Conservation (phyloP, 768 basidiomycete species). For the Termitomyces titanicus region DNA sequence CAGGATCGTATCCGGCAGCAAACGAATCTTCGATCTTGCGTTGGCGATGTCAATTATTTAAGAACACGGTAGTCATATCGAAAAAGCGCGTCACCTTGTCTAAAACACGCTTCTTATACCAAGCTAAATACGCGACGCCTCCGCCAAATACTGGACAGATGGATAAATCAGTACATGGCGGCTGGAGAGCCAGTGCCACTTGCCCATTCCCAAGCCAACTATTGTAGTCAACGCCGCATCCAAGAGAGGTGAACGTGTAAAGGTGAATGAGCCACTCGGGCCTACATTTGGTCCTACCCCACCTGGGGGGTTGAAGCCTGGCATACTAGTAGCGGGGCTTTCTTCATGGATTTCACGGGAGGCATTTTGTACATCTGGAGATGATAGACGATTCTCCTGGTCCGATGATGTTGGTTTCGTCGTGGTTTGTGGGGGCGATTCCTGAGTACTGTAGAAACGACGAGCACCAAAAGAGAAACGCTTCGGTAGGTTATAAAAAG, state of each 20-base stretch:
- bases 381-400: conserved; percentile 5
- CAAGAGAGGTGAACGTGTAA: conserved; percentile 40
- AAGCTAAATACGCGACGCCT: conserved; percentile 67
- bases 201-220: conserved; percentile 59
- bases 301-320: conserved; percentile 40
- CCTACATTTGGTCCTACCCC: conserved; percentile 30
- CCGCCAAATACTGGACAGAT: conserved; percentile 56
- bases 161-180: conserved; percentile 1
- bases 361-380: conserved; percentile 3
- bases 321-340: conserved; percentile 30
- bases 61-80: not conserved
- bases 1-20: conserved; percentile 76
- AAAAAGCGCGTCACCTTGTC: conserved; percentile 49
- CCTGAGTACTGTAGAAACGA: conserved; percentile 17
- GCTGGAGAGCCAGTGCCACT: conserved; percentile 14
- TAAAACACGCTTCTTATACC: conserved; percentile 83
- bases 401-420: conserved; percentile 10
- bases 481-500: not conserved
- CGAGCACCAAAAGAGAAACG: not conserved
- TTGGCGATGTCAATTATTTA: not conserved
- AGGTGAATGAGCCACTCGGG: conserved; percentile 26
- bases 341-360: conserved; percentile 42
- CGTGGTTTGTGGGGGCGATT: not conserved
- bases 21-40: conserved; percentile 76
- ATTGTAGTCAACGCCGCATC: conserved; percentile 59